Evolutionary conservation across 345 rosid genomes (phyloP).

Genomic region (Mangifera indica): DNA sequence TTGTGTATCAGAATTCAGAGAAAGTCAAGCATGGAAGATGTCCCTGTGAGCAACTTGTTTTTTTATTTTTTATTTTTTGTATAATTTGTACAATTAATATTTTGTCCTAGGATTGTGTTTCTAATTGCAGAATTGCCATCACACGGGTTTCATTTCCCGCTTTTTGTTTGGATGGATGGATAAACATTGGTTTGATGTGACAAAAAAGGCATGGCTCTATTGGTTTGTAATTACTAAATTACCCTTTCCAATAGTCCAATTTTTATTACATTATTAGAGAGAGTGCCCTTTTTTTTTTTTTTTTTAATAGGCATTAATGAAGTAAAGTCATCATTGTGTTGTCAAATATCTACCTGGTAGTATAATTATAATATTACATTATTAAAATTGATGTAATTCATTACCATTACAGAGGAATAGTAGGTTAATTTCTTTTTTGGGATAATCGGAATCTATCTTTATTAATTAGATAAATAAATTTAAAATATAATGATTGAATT

Average conservation of each 20-base stretch:
- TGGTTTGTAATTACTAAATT: not conserved
- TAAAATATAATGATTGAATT: no score
- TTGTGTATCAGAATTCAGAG: not conserved
- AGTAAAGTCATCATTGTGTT: no score
- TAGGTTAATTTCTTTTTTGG: no score
- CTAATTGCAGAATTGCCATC: constrained; percentile 13
- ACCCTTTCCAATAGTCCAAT: not conserved
- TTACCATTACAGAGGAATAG: no score
- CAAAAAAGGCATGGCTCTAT: not conserved
- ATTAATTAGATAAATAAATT: no score
- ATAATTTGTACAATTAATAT: not conserved
- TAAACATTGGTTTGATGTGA: not conserved
- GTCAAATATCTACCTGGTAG: no score
- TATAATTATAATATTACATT: no score
- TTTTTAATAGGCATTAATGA: no score
- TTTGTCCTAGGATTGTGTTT: constrained; percentile 2
- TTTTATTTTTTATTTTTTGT: not conserved
- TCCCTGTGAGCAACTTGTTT: not conserved
- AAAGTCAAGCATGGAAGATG: constrained; percentile 6
- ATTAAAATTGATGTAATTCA: no score
- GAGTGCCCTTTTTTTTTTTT: no score
- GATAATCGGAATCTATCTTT: no score
- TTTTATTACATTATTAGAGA: no score
- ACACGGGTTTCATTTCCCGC: not conserved
- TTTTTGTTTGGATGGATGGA: not conserved